A percentile compares a stretch with the other conserved stretches of the same genome.
phyloP scores from a whole-genome alignment of 2,329 filamentous ascomycete species.

The Hypoxylon sp. region DNA sequence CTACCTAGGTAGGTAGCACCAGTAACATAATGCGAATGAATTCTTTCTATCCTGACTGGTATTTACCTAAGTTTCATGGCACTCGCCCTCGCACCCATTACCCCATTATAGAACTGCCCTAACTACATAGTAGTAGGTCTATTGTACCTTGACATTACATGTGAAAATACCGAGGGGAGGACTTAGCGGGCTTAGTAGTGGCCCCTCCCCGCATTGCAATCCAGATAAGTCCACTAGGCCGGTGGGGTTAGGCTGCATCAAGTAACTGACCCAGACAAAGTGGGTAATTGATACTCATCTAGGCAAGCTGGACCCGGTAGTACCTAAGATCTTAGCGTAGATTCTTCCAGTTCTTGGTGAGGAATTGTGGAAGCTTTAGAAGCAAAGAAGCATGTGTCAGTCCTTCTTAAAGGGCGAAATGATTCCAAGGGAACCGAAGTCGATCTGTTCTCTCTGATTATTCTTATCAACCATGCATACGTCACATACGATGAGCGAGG shows the following conservation, averaged over 20 bases:
- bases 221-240: constrained; percentile 9
- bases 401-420: constrained; percentile 1
- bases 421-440: background rate
- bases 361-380: background rate
- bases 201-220: constrained; percentile 29
- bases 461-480: background rate
- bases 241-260: constrained; percentile 2
- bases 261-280: background rate
- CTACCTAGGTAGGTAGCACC: background rate
- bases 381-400: background rate
- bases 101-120: too few species aligned
- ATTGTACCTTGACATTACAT: constrained; percentile 30
- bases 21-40: background rate
- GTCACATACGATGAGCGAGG: background rate
- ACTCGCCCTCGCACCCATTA: too few species aligned
- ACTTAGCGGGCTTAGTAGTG: background rate
- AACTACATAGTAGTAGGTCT: constrained; percentile 2
- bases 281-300: constrained; percentile 17
- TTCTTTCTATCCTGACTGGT: background rate
- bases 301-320: constrained; percentile 5
- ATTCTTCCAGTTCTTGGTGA: background rate
- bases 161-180: constrained; percentile 49
- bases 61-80: too few species aligned
- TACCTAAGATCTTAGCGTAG: background rate
- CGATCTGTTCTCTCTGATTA: background rate